These are phyloP conservation scores for Coemansia reversa DNA, from an alignment of 192 early-diverging fungal species.

Conservation along the genomic window DNA sequence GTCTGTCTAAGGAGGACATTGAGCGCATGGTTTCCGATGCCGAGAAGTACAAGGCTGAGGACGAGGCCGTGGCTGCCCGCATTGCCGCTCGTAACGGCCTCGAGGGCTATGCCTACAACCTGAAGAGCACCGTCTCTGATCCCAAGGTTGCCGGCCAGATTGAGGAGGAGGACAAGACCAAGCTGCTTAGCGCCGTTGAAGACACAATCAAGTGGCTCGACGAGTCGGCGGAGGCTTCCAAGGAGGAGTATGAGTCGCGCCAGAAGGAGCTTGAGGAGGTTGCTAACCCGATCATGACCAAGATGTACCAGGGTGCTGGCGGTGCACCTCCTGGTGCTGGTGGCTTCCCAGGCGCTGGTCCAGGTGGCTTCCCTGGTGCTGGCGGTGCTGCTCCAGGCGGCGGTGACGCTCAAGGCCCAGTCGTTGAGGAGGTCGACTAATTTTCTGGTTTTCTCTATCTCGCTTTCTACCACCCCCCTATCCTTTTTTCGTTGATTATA, in stretches of 20 bases:
- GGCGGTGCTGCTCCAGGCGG: conserved; percentile 52
- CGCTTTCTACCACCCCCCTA: background rate
- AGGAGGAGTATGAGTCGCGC: conserved; percentile 94
- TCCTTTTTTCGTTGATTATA: background rate
- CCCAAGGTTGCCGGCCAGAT: conserved; percentile 82
- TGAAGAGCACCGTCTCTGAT: conserved; percentile 87
- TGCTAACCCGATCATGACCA: conserved; percentile 97
- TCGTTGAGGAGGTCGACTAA: conserved; percentile 79
- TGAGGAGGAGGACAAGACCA: conserved; percentile 84
- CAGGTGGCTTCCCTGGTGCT: conserved; percentile 64
- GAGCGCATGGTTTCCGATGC: conserved; percentile 95
- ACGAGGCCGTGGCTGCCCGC: conserved; percentile 89
- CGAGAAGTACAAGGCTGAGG: conserved; percentile 96
- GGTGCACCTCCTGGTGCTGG: conserved; percentile 72
- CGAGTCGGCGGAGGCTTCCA: conserved; percentile 88
- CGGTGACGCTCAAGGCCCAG: conserved; percentile 56
- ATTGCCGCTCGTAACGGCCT: conserved; percentile 92
- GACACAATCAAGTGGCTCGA: conserved; percentile 97
- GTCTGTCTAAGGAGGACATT: conserved; percentile 97
- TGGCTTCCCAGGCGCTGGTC: conserved; percentile 66
- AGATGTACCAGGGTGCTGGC: conserved; percentile 82
- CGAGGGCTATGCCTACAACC: conserved; percentile 97
- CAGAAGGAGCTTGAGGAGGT: conserved; percentile 93
- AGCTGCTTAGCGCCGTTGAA: conserved; percentile 77
- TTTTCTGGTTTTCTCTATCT: conserved; percentile 3